These are phyloP conservation scores for Pichia sporocuriosa DNA, from an alignment of 805 yeast genomes.

Conservation along the genomic window DNA sequence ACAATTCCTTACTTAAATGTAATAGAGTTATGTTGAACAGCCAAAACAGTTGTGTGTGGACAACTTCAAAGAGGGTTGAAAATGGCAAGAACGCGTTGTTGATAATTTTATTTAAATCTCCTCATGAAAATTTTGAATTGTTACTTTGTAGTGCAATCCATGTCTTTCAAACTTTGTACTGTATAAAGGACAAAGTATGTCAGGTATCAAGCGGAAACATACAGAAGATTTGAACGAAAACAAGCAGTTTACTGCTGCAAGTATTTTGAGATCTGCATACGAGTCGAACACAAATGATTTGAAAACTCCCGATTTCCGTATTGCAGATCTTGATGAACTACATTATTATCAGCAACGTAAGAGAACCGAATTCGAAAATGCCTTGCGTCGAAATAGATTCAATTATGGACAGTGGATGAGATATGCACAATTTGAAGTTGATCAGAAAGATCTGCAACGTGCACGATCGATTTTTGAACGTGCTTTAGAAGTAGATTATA, in stretches of 20 bases:
- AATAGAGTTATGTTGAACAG: too few relatives aligned
- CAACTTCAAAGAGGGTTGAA: too few relatives aligned
- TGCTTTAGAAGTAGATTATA: conserved; percentile 66
- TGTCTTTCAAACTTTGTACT: background rate
- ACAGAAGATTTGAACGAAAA: conserved; percentile 30
- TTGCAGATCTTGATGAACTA: conserved; percentile 75
- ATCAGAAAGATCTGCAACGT: conserved; percentile 68
- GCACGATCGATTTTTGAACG: conserved; percentile 87
- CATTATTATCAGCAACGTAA: conserved; percentile 68
- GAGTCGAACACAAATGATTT: conserved; percentile 38
- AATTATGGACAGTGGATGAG: conserved; percentile 87
- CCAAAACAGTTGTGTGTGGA: too few relatives aligned
- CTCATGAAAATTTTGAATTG: too few relatives aligned
- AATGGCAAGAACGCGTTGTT: too few relatives aligned
- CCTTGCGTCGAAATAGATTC: conserved; percentile 75
- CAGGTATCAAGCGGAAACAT: conserved; percentile 22
- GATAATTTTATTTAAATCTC: too few relatives aligned
- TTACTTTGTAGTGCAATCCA: background rate
- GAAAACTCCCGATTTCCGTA: conserved; percentile 38
- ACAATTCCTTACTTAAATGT: too few relatives aligned
- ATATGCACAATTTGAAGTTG: conserved; percentile 82
- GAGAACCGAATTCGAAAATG: conserved; percentile 78
- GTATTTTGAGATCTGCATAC: conserved; percentile 56
- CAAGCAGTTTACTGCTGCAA: conserved; percentile 56
- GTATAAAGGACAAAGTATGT: background rate